These are phyloP conservation scores for Arachis hypogaea DNA, from an alignment of 306 rosid species.

Conservation along the genomic window DNA sequence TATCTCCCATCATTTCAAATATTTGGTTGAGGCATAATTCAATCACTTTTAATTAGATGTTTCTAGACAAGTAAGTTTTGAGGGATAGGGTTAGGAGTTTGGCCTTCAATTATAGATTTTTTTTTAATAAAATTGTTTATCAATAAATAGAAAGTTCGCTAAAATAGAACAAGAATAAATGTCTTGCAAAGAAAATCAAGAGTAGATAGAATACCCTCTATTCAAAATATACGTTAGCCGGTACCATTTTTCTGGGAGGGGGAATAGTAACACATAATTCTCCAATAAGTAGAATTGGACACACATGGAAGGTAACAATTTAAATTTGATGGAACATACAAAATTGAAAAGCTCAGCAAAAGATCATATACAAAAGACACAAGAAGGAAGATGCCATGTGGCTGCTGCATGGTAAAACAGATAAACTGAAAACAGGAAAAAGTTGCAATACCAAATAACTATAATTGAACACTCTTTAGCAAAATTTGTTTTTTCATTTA, in stretches of 20 bases:
- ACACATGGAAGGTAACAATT: background rate
- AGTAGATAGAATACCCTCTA: background rate
- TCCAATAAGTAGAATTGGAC: background rate
- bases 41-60: no score
- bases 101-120: no score
- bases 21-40: no score
- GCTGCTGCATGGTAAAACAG: background rate
- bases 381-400: constrained; percentile 1
- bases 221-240: background rate
- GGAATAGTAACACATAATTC: background rate
- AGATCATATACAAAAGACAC: background rate
- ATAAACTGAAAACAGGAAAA: background rate
- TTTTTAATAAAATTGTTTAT: no score
- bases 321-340: background rate
- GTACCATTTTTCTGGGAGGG: background rate
- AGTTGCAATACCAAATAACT: background rate
- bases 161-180: background rate
- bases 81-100: no score
- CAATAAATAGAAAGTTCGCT: background rate
- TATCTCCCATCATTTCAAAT: no score
- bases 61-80: no score
- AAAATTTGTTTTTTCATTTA: background rate
- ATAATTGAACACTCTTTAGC: background rate
- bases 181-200: background rate
- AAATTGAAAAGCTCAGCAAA: background rate